Evolutionary conservation across 2,329 filamentous ascomycete genomes (phyloP), one percentile per base, ranked within the genome.

Genomic region (Rosellinia necatrix): DNA sequence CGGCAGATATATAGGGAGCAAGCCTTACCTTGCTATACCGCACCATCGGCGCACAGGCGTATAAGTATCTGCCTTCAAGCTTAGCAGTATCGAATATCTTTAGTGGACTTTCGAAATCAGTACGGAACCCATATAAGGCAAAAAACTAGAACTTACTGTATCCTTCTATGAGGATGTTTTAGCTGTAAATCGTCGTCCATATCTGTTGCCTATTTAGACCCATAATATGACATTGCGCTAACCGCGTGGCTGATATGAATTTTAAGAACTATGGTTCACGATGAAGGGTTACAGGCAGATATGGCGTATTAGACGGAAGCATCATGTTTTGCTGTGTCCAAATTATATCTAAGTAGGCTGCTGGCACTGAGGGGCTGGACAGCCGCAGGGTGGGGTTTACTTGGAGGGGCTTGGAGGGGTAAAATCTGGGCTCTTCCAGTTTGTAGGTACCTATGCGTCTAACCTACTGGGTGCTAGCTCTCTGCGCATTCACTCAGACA

Each of bases 31-130:
- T 70, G 64, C 66, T 68, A 60, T 70, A 70, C 22, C 68, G 64
- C 43, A 70, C 68, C 68, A 70, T 82, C 17, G 79, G 79, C 44
- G 79, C 79, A 49, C 74, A 75, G 32, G 78, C 71, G 65, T 75
- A 77, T 3, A 81, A 58, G 15, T 75, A 74, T 37, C 77, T 71
- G 1, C 67, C 63, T 54, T 77, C 69, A 2, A 65, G 62, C 61
- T 71, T 75, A 3, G 76, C 75, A 27, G 68, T 62, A 53, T 76
- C 71, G 62, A 81, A 79, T 22, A 80, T 65, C 46, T 73, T 72
- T 6, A 77, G 66, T 9, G 75, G 75, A 60, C 75, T 77, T 35
- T 27, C 5, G 2, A 8, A 19, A 51, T 61, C 22, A 61, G 60
- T 25, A 37, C n/a, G 21, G 7, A 15, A 21, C n/a, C 13, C 12